Percentiles rank a stretch among this genome's conserved stretches.
These are phyloP conservation scores for Pholiota adiposa DNA, from an alignment of 1,284 basidiomycete genomes.

Conservation along the genomic window DNA sequence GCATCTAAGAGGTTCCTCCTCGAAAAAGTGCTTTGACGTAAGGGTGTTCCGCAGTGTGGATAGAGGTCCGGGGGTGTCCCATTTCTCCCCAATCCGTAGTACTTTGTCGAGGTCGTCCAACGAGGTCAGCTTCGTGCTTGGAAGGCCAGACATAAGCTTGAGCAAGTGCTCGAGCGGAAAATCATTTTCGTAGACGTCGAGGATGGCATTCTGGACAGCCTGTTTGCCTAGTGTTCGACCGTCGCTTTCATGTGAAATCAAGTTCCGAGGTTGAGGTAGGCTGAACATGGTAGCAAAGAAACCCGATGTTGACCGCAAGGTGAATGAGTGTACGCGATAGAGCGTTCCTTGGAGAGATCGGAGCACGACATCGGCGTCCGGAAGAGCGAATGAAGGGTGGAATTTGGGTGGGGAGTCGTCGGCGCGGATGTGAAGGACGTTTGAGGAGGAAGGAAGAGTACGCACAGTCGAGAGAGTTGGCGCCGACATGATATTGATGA, in stretches of 20 bases:
- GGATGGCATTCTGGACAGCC: constrained; percentile 20
- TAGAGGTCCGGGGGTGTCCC: constrained; percentile 46
- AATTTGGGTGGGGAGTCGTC: constrained; percentile 15
- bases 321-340: constrained; percentile 43
- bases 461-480: constrained; percentile 16
- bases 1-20: constrained; percentile 39
- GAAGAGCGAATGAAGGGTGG: constrained; percentile 35
- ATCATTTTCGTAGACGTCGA: constrained; percentile 43
- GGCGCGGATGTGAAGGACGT: constrained; percentile 16
- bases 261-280: constrained; percentile 39
- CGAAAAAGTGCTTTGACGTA: constrained; percentile 35
- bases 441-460: constrained; percentile 9
- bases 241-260: constrained; percentile 2
- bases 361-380: constrained; percentile 43
- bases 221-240: constrained; percentile 3
- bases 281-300: constrained; percentile 49
- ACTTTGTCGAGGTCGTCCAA: constrained; percentile 39
- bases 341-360: constrained; percentile 42
- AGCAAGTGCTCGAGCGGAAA: constrained; percentile 39
- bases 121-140: constrained; percentile 33
- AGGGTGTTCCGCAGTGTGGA: constrained; percentile 41
- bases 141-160: constrained; percentile 38
- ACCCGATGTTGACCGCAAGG: constrained; percentile 42
- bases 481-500: constrained; percentile 20
- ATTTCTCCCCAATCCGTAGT: constrained; percentile 46